Percentiles rank a stretch among this genome's conserved stretches.
Evolutionary conservation across 148 eudicot species (phyloP).

Genomic region (Spergularia marina): DNA sequence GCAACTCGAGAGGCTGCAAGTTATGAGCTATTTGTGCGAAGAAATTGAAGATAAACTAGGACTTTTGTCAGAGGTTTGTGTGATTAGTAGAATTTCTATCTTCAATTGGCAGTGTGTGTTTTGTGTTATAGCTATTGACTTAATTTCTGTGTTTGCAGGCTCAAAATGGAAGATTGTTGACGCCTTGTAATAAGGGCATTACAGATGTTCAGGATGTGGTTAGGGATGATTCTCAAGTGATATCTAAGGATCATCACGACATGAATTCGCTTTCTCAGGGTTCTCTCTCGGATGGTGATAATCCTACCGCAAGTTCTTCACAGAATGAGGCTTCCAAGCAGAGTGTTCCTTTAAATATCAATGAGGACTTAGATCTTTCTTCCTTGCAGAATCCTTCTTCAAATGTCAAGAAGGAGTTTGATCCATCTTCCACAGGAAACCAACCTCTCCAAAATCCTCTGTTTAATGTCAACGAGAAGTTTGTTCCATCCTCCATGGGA

Average conservation of each 20-base stretch:
- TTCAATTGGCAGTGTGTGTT: no score
- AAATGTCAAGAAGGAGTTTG: constrained; percentile 32
- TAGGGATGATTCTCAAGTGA: constrained; percentile 17
- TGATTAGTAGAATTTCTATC: no score
- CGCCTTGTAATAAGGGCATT: constrained; percentile 34
- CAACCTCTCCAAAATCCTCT: constrained; percentile 34
- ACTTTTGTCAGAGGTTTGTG: constrained; percentile 42
- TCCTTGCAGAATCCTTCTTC: constrained; percentile 34
- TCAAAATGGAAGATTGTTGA: constrained; percentile 26
- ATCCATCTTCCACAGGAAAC: constrained; percentile 28
- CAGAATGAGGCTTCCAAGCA: constrained; percentile 32
- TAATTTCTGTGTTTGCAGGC: not conserved
- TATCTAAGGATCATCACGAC: constrained; percentile 22
- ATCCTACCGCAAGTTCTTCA: constrained; percentile 24
- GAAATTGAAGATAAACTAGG: constrained; percentile 67
- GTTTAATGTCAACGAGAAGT: constrained; percentile 20
- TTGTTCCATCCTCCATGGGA: constrained; percentile 28
- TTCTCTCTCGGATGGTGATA: constrained; percentile 30
- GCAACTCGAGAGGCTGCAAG: constrained; percentile 36
- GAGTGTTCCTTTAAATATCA: constrained; percentile 25
- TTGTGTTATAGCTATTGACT: not conserved
- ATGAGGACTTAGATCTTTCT: constrained; percentile 23
- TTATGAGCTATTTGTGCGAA: constrained; percentile 37
- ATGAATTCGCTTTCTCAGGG: constrained; percentile 23
- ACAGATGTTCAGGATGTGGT: constrained; percentile 25